phyloP scores from a whole-genome alignment of 371 early-diverging fungal genomes.

The Lichtheimia hyalospora region DNA sequence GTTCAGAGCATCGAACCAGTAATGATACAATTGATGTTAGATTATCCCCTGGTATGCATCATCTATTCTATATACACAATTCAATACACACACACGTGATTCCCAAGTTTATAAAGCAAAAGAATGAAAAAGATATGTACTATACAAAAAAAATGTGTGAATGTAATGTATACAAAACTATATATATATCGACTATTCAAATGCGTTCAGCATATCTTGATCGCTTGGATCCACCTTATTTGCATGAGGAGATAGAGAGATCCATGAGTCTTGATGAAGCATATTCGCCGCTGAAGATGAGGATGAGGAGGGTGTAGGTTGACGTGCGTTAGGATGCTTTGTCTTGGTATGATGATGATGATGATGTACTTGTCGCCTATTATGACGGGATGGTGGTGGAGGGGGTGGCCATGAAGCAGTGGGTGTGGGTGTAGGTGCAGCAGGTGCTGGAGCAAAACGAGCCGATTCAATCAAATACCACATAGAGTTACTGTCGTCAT shows the following conservation, averaged over 20 bases:
- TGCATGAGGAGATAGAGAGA: background rate
- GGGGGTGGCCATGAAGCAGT: background rate
- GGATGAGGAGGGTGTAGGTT: background rate
- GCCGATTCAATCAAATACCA: background rate
- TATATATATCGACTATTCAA: background rate
- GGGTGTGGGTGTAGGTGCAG: background rate
- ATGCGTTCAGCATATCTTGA: too few relatives aligned
- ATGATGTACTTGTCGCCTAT: background rate
- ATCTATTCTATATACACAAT: too few relatives aligned
- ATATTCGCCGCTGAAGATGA: background rate
- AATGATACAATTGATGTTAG: background rate
- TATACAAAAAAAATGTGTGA: background rate
- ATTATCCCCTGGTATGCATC: too few relatives aligned
- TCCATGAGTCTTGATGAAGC: slow-evolving; percentile 2
- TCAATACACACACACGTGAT: too few relatives aligned
- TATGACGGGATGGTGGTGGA: background rate
- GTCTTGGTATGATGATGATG: background rate
- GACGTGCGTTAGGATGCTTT: background rate
- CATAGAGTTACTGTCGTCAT: background rate
- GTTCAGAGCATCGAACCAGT: too few relatives aligned
- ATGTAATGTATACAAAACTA: background rate
- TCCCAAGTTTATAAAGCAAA: background rate
- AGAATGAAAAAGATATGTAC: background rate
- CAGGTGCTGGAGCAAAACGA: background rate
- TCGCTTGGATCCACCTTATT: too few relatives aligned